phyloP scores from a whole-genome alignment of 345 rosid species.

The Aquilaria sinensis region DNA sequence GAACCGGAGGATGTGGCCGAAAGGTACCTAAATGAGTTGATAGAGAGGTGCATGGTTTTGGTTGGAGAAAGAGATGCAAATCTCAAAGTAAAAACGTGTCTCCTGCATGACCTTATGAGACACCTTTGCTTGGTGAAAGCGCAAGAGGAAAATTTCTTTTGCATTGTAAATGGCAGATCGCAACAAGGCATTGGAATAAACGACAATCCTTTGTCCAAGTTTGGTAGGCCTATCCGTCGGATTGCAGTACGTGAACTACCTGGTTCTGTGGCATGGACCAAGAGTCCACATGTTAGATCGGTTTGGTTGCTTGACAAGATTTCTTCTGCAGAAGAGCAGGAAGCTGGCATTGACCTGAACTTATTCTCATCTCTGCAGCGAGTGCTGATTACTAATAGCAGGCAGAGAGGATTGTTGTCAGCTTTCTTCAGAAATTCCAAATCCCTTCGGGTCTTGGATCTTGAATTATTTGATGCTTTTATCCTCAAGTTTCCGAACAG shows the following conservation, averaged over 20 bases:
- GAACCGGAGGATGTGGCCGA: constrained; percentile 21
- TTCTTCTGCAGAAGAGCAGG: background rate
- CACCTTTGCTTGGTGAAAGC: constrained; percentile 20
- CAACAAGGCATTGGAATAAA: background rate
- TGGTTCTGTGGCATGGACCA: background rate
- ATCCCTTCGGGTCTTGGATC: constrained; percentile 26
- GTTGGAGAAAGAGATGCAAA: constrained; percentile 9
- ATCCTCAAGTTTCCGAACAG: constrained; percentile 14
- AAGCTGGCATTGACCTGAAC: too few species aligned
- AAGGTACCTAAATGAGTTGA: constrained; percentile 20
- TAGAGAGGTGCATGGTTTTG: constrained; percentile 29
- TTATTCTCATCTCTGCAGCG: too few species aligned
- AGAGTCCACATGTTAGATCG: constrained; percentile 25
- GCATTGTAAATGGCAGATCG: constrained; percentile 1
- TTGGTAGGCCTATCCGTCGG: constrained; percentile 20
- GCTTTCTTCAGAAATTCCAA: constrained; percentile 3
- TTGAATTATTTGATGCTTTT: background rate
- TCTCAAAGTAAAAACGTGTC: constrained; percentile 13
- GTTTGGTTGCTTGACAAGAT: constrained; percentile 23
- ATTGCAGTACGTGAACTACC: constrained; percentile 11
- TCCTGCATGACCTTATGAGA: constrained; percentile 20
- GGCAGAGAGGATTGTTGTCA: constrained; percentile 3
- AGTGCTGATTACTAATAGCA: background rate
- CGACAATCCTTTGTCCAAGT: background rate
- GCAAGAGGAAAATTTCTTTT: constrained; percentile 16